A percentile compares a stretch with the other conserved stretches of the same genome.
Evolutionary conservation across 208 protist species (phyloP).

Genomic region (Leishmania tarentolae): DNA sequence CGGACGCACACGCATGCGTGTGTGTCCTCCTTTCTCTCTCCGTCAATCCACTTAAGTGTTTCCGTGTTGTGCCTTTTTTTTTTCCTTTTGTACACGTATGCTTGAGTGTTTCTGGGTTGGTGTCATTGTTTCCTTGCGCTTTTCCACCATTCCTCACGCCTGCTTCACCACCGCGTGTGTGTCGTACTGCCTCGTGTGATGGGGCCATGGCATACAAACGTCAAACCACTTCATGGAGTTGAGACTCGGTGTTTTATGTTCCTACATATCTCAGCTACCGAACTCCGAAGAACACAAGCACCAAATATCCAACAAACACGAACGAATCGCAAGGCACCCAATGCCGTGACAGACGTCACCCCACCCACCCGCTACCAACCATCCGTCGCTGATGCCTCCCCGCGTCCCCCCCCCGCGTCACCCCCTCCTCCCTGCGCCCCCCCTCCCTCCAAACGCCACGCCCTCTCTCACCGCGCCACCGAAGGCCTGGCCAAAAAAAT

Average conservation of each 20-base stretch:
- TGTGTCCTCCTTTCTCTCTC: background rate
- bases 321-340: background rate
- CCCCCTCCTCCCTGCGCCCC: background rate
- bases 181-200: background rate
- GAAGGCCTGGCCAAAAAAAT: background rate
- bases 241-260: background rate
- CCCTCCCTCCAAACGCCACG: background rate
- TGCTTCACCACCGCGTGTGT: background rate
- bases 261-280: background rate
- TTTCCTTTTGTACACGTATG: background rate
- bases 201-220: too few relatives aligned
- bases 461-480: background rate
- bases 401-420: background rate
- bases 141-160: background rate
- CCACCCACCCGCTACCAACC: background rate
- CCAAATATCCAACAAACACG: background rate
- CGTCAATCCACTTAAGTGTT: background rate
- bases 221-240: background rate
- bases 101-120: background rate
- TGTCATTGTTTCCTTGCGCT: background rate
- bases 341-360: background rate
- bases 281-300: background rate
- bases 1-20: constrained; percentile 2
- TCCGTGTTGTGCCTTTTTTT: background rate
- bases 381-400: background rate